phyloP scores from a whole-genome alignment of 2,329 filamentous ascomycete genomes.

The Trichoderma harzianum region DNA sequence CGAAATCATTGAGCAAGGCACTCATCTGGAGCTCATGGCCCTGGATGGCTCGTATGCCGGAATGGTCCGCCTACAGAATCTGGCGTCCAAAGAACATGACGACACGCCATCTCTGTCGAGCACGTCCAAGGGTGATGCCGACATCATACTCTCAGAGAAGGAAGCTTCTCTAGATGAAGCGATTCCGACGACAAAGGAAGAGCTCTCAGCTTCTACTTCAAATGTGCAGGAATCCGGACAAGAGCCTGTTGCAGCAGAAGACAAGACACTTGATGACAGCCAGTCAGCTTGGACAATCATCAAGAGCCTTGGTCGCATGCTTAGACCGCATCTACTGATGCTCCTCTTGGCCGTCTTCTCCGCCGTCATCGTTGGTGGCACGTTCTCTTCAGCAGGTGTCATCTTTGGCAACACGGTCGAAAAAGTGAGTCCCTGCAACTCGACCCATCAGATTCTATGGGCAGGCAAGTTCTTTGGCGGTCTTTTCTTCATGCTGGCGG shows the following conservation, averaged over 20 bases:
- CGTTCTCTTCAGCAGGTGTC: slow-evolving; percentile 52
- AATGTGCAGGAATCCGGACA: slow-evolving; percentile 23
- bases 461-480: slow-evolving; percentile 49
- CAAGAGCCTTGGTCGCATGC: slow-evolving; percentile 36
- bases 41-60: slow-evolving; percentile 49
- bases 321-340: slow-evolving; percentile 38
- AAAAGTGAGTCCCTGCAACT: slow-evolving; percentile 46
- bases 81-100: slow-evolving; percentile 32
- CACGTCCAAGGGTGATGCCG: slow-evolving; percentile 36
- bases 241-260: slow-evolving; percentile 12
- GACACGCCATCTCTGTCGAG: slow-evolving; percentile 31
- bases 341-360: slow-evolving; percentile 41
- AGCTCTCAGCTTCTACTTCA: slow-evolving; percentile 19
- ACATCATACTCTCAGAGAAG: slow-evolving; percentile 38
- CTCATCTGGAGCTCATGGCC: slow-evolving; percentile 56
- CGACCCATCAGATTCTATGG: slow-evolving; percentile 35
- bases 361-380: slow-evolving; percentile 53
- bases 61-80: slow-evolving; percentile 46
- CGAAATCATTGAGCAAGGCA: slow-evolving; percentile 60
- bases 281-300: slow-evolving; percentile 40
- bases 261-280: slow-evolving; percentile 35
- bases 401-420: slow-evolving; percentile 44
- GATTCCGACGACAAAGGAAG: slow-evolving; percentile 38
- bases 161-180: slow-evolving; percentile 38
- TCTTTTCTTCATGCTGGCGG: slow-evolving; percentile 54